Percentiles rank a stretch among this genome's conserved stretches.
phyloP scores from a whole-genome alignment of 306 rosid species.

The Vigna hirtella region DNA sequence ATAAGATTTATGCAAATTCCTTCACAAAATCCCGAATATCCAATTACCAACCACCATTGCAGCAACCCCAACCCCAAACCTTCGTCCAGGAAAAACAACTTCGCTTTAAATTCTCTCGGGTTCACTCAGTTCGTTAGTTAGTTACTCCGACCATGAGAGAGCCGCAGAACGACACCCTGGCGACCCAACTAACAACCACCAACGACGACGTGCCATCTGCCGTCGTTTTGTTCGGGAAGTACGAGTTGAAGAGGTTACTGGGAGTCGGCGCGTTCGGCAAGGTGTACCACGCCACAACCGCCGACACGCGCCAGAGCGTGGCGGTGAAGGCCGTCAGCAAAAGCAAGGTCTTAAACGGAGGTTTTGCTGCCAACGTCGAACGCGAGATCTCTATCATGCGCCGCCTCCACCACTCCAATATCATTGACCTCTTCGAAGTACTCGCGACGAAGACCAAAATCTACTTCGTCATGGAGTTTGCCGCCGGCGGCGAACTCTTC shows the following conservation, averaged over 20 bases:
- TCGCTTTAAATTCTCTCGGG: not conserved
- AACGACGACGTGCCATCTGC: not conserved
- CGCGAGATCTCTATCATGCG: slow-evolving; percentile 84
- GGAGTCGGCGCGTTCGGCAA: slow-evolving; percentile 85
- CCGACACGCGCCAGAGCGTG: slow-evolving; percentile 62
- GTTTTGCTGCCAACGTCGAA: slow-evolving; percentile 59
- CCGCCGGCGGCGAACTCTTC: slow-evolving; percentile 80
- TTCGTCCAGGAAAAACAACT: not conserved
- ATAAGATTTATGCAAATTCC: slow-evolving; percentile 21
- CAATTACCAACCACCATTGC: not conserved
- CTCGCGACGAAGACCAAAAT: slow-evolving; percentile 80
- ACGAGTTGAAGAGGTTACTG: slow-evolving; percentile 58
- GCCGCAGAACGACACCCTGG: slow-evolving; percentile 8
- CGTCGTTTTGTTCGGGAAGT: slow-evolving; percentile 50
- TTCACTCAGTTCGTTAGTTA: not conserved
- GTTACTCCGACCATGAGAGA: slow-evolving; percentile 12
- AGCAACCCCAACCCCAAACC: slow-evolving; percentile 11
- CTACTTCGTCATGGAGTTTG: slow-evolving; percentile 80
- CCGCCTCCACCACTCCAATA: slow-evolving; percentile 71
- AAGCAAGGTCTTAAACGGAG: slow-evolving; percentile 50
- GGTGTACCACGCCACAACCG: slow-evolving; percentile 73
- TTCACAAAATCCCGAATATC: not conserved
- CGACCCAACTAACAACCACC: not conserved
- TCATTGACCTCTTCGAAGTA: slow-evolving; percentile 69
- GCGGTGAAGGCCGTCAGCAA: slow-evolving; percentile 82